Conservation (phyloP, 768 basidiomycete species). For the Nidula microcarpa region DNA sequence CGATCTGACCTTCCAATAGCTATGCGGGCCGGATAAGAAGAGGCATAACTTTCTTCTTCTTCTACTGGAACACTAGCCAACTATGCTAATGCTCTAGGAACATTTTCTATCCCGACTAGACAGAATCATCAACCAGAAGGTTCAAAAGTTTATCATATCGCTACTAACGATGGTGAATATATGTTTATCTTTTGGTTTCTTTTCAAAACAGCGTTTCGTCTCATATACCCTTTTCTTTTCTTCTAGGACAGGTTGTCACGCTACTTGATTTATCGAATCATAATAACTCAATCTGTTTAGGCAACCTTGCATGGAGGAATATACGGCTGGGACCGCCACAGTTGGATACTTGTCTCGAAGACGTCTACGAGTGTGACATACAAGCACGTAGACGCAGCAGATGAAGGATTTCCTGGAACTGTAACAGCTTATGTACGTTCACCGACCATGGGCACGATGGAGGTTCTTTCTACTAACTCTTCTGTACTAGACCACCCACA, state of each 20-base stretch:
- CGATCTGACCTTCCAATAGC: too few relatives aligned
- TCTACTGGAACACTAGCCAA: background rate
- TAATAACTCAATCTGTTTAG: slow-evolving; percentile 7
- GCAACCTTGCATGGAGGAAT: slow-evolving; percentile 57
- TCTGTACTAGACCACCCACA: slow-evolving; percentile 38
- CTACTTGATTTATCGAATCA: too few relatives aligned
- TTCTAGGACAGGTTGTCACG: too few relatives aligned
- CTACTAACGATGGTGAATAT: slow-evolving; percentile 42
- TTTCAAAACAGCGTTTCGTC: too few relatives aligned
- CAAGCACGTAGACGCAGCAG: slow-evolving; percentile 45
- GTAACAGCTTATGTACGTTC: slow-evolving; percentile 36
- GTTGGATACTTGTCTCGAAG: slow-evolving; percentile 46
- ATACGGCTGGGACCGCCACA: slow-evolving; percentile 53
- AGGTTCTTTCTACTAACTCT: background rate
- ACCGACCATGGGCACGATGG: background rate
- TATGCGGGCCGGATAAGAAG: too few relatives aligned
- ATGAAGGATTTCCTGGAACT: slow-evolving; percentile 53
- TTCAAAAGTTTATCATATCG: slow-evolving; percentile 45
- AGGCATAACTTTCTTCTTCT: background rate
- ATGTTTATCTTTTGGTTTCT: too few relatives aligned
- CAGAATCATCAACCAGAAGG: slow-evolving; percentile 38
- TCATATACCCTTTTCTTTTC: too few relatives aligned
- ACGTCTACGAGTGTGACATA: slow-evolving; percentile 47
- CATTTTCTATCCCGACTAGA: slow-evolving; percentile 51
- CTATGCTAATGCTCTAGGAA: slow-evolving; percentile 24